These are phyloP conservation scores for Lipomyces starkeyi DNA, from an alignment of 805 yeast genomes.

Conservation along the genomic window DNA sequence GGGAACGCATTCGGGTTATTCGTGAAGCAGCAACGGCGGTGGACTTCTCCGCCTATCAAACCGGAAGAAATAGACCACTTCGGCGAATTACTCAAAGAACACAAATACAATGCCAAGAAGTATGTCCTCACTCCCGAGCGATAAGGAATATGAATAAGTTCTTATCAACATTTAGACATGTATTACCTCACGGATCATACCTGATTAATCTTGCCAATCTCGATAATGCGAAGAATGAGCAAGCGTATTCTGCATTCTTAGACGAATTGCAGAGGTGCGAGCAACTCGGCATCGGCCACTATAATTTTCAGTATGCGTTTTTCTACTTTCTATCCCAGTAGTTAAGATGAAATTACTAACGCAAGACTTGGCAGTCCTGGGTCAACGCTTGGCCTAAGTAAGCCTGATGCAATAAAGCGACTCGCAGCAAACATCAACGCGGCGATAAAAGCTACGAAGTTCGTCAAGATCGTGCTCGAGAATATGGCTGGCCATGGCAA, in stretches of 20 bases:
- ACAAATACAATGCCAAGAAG: conserved; percentile 71
- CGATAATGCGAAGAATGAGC: conserved; percentile 74
- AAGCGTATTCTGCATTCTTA: conserved; percentile 75
- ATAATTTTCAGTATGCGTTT: conserved; percentile 70
- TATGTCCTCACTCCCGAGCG: neutral
- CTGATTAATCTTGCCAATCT: conserved; percentile 93
- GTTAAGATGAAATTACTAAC: neutral
- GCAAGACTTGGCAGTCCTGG: conserved; percentile 55
- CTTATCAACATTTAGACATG: conserved; percentile 52
- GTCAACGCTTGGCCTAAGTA: conserved; percentile 77
- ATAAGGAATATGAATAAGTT: neutral
- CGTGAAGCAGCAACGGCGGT: conserved; percentile 85
- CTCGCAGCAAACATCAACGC: conserved; percentile 80
- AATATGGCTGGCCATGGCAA: conserved; percentile 99
- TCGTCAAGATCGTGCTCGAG: conserved; percentile 88
- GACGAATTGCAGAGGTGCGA: conserved; percentile 93
- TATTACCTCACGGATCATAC: conserved; percentile 94
- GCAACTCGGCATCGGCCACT: conserved; percentile 77
- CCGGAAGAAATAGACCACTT: conserved; percentile 72
- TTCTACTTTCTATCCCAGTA: neutral
- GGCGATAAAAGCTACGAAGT: conserved; percentile 73
- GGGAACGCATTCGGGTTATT: conserved; percentile 90
- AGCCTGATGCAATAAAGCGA: conserved; percentile 63
- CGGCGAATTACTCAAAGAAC: conserved; percentile 62
- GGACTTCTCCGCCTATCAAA: conserved; percentile 83